A percentile compares a stretch with the other conserved stretches of the same genome.
Evolutionary conservation across 1,284 basidiomycete species (phyloP).

Genomic region (Inonotus hispidus): DNA sequence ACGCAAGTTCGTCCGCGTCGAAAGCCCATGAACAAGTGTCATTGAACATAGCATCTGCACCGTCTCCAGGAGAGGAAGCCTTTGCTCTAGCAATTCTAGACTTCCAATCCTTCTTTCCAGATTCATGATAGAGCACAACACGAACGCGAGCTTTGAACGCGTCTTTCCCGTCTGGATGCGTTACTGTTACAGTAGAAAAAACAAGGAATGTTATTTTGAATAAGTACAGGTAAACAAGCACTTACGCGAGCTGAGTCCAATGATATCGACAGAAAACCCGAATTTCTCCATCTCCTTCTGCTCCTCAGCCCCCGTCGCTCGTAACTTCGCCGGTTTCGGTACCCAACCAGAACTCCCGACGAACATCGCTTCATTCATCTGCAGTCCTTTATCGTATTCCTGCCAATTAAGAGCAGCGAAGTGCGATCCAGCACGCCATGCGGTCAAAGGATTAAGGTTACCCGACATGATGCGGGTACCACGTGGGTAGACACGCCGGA

Average conservation of each 20-base stretch:
- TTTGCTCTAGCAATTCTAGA: slow-evolving; percentile 34
- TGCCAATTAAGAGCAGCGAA: slow-evolving; percentile 67
- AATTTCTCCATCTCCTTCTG: slow-evolving; percentile 23
- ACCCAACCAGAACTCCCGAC: slow-evolving; percentile 54
- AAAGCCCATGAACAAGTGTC: slow-evolving; percentile 43
- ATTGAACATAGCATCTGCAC: slow-evolving; percentile 41
- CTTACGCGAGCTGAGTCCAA: slow-evolving; percentile 45
- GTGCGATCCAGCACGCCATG: slow-evolving; percentile 57
- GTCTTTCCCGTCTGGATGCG: slow-evolving; percentile 33
- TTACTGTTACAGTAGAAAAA: slow-evolving; percentile 30
- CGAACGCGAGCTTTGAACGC: slow-evolving; percentile 36
- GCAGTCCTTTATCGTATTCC: slow-evolving; percentile 41
- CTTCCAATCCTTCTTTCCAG: slow-evolving; percentile 36
- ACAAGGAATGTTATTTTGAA: background rate
- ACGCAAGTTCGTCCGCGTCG: slow-evolving; percentile 43
- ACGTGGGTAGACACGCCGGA: slow-evolving; percentile 54
- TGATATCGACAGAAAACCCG: slow-evolving; percentile 33
- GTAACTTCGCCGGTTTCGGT: slow-evolving; percentile 38
- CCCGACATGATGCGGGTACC: slow-evolving; percentile 51
- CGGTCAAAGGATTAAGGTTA: slow-evolving; percentile 47
- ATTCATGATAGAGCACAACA: slow-evolving; percentile 37
- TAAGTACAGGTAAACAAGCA: slow-evolving; percentile 15
- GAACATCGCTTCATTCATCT: slow-evolving; percentile 62
- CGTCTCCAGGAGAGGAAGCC: slow-evolving; percentile 26
- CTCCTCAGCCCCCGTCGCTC: slow-evolving; percentile 21